Evolutionary conservation across 2,329 filamentous ascomycete species (phyloP).

Genomic region (Onygenales sp.): DNA sequence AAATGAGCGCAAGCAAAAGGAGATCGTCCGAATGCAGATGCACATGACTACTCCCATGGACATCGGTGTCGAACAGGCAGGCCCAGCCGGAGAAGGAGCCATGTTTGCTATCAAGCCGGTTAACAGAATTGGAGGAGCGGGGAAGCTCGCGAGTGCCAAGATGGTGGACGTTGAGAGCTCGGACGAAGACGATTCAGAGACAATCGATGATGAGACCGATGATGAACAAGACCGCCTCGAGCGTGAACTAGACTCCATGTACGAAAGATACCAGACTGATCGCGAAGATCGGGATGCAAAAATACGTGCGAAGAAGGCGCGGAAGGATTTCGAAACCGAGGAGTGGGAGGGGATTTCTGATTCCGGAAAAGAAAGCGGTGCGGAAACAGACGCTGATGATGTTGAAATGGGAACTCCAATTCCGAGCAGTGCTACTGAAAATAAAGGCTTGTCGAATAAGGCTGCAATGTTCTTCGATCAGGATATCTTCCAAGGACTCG

Average conservation of each 20-base stretch:
- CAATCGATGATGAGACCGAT: constrained; percentile 55
- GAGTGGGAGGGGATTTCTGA: constrained; percentile 88
- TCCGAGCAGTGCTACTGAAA: constrained; percentile 13
- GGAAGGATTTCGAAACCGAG: constrained; percentile 70
- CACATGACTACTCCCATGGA: constrained; percentile 95
- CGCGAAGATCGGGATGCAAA: constrained; percentile 76
- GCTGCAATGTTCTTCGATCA: constrained; percentile 88
- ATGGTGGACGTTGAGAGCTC: constrained; percentile 59
- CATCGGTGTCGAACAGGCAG: constrained; percentile 81
- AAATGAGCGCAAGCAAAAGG: constrained; percentile 89
- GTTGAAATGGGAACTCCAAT: constrained; percentile 2
- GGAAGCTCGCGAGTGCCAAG: constrained; percentile 63
- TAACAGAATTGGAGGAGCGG: constrained; percentile 63
- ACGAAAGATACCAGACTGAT: constrained; percentile 72
- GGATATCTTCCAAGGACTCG: constrained; percentile 82
- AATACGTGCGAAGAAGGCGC: constrained; percentile 78
- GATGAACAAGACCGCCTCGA: constrained; percentile 77
- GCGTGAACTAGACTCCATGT: constrained; percentile 75
- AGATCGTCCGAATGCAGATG: constrained; percentile 93
- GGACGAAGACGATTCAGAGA: constrained; percentile 49
- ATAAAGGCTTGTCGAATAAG: constrained; percentile 63
- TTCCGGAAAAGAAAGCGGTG: constrained; percentile 50
- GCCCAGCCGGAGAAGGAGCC: constrained; percentile 65
- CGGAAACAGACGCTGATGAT: constrained; percentile 51
- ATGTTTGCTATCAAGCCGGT: constrained; percentile 81